Evolutionary conservation across 441 rosid species (phyloP), one percentile per base, ranked within the genome.

Genomic region (Breynia disticha): DNA sequence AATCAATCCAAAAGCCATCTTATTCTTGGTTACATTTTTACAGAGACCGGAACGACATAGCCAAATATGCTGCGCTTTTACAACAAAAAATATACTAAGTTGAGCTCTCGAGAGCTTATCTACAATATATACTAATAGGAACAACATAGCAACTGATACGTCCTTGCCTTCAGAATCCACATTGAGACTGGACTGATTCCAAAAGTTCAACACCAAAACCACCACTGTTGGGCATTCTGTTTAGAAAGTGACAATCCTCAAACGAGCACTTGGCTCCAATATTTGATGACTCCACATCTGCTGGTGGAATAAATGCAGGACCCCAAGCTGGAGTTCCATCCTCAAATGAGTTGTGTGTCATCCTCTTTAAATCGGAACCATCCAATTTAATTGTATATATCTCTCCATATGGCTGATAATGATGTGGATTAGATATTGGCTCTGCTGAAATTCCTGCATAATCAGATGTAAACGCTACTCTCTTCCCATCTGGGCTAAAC

Each of bases 281-380:
- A 52, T 58, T 60, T 0, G 67, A 70, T 65, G 72, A 66, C 56
- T 60, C 76, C 63, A 85, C 81, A 11, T 87, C 79, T 0, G 11
- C 53, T 0, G 97, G 89, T 54, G 45, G 37, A 1, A 86, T 75
- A 41, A 66, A 77, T 11, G 54, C 43, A 0, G 86, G 89, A 11
- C 83, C 80, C 95, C 95, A 90, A 0, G 78, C 74, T 0, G 97
- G 94, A 37, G 97, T 90, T 50, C 97, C 97, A 75, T 90, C 97
- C 69, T 90, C 97, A 16, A 70, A 90, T 0, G 87, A 82, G 45
- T 86, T 86, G 32, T 82, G 89, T 5, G 95, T 86, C 61, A 79
- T 55, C 59, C 95, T 84, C 76, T 64, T 87, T 54, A 87, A 59
- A 63, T 71, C 76, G 18, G 96, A 76, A 17, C 97, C 93, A 46